Conservation (phyloP, 108 stramenopile genomes). For the Skeletonema tropicum region DNA sequence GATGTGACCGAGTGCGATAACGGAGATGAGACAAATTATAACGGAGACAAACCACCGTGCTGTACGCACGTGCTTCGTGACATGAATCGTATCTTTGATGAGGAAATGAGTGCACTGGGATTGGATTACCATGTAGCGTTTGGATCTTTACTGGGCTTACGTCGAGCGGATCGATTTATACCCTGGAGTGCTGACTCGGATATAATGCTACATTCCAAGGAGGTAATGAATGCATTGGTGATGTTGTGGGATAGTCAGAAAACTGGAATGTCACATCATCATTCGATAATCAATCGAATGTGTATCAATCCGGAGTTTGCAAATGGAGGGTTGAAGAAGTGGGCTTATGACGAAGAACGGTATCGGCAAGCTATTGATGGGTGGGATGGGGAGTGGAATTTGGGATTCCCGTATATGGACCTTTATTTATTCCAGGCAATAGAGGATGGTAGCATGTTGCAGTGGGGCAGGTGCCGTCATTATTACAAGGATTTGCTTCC, state of each 20-base stretch:
- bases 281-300: too few species aligned
- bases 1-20: neutral
- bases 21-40: too few species aligned
- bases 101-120: neutral
- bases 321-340: too few species aligned
- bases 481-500: neutral
- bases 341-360: neutral
- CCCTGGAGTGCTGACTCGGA: too few species aligned
- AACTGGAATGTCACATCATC: too few species aligned
- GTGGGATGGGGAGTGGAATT: neutral
- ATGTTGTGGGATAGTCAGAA: constrained; percentile 4
- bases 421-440: neutral
- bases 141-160: neutral
- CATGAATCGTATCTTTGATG: too few species aligned
- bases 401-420: neutral
- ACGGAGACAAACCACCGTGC: too few species aligned
- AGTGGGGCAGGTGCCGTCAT: neutral
- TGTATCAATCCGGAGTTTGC: too few species aligned
- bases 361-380: neutral
- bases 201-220: neutral
- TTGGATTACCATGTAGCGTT: neutral
- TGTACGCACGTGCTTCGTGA: too few species aligned
- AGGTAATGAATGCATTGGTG: neutral
- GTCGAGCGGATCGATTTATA: too few species aligned
- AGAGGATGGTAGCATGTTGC: neutral